Evolutionary conservation across 305 asterid genomes (phyloP), one percentile per base, ranked within the genome.

Genomic region (Salvia sclarea): DNA sequence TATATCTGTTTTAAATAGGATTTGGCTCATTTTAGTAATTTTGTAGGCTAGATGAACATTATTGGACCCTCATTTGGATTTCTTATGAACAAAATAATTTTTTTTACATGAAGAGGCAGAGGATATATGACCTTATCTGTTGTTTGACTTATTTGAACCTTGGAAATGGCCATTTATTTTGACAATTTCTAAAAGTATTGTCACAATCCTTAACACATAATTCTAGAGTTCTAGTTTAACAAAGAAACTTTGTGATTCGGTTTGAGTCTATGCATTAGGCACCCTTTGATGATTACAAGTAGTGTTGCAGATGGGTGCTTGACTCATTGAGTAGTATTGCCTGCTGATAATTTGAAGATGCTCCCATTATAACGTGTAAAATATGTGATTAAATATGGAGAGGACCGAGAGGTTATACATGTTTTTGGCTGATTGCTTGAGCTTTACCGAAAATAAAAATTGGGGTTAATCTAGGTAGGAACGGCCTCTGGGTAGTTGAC

Each of bases 261-360:
- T 20, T 35, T 18, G 60, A 69, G 30, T 41, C 31, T 16, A 6
- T 49, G 41, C 55, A 60, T 14, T 60, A 7, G 25, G 69, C 9
- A 21, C 68, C 68, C 16, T 60, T 70, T 48, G 54, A 50, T 33
- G 11, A 22, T 53, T 28, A 22, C 22, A 45, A 28, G 16, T 71
- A 35, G 7, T 38, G 30, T 12, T 22, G 62, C 58, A 30, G 6
- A 37, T n/a, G 10, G 17, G 44, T 33, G 55, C 61, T 60, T 49
- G 22, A 59, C 45, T 33, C 30, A 47, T n/a, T 1, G 41, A 30
- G 53, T 14, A 41, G 59, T 62, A 45, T 11, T 14, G 25, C 14
- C 14, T 38, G 14, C 53, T 18, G 56, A 35, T 16, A n/a, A 8
- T 43, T 49, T 52, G 37, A 54, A 18, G n/a, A 40, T 56, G 35